These are phyloP conservation scores for Carnegiea gigantea DNA, from an alignment of 179 eudicot genomes.

Conservation along the genomic window DNA sequence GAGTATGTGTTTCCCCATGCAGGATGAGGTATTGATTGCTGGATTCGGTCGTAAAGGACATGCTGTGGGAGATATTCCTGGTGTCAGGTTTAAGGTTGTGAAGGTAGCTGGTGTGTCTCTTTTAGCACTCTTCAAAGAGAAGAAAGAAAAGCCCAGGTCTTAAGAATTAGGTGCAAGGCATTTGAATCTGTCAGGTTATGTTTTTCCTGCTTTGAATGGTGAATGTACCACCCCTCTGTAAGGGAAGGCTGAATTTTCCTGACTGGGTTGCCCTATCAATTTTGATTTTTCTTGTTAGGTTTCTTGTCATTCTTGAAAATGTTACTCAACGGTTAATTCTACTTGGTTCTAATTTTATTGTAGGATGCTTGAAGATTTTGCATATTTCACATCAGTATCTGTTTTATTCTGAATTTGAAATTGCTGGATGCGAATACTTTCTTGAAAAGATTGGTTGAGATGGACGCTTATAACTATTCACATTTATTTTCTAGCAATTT, in stretches of 20 bases:
- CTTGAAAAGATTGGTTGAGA: no score
- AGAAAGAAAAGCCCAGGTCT: slow-evolving; percentile 14
- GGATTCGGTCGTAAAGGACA: slow-evolving; percentile 39
- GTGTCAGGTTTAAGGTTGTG: slow-evolving; percentile 16
- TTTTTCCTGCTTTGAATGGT: neutral
- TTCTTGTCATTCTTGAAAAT: no score
- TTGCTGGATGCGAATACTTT: no score
- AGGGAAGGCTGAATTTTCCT: neutral
- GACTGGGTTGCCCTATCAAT: neutral
- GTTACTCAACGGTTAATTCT: neutral
- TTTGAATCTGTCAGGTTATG: neutral
- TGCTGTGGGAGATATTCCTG: slow-evolving; percentile 20
- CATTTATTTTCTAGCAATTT: no score
- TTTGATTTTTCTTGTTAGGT: neutral
- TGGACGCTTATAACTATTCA: no score
- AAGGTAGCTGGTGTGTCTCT: slow-evolving; percentile 21
- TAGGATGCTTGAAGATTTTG: neutral
- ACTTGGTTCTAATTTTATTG: neutral
- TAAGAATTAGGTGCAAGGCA: neutral
- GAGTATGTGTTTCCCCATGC: neutral
- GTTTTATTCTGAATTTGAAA: no score
- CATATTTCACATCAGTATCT: no score
- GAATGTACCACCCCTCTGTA: neutral
- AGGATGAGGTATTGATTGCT: slow-evolving; percentile 42
- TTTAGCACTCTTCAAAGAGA: slow-evolving; percentile 15